Conservation (phyloP, 2,329 filamentous ascomycete genomes). For the Elsinoe perseae region DNA sequence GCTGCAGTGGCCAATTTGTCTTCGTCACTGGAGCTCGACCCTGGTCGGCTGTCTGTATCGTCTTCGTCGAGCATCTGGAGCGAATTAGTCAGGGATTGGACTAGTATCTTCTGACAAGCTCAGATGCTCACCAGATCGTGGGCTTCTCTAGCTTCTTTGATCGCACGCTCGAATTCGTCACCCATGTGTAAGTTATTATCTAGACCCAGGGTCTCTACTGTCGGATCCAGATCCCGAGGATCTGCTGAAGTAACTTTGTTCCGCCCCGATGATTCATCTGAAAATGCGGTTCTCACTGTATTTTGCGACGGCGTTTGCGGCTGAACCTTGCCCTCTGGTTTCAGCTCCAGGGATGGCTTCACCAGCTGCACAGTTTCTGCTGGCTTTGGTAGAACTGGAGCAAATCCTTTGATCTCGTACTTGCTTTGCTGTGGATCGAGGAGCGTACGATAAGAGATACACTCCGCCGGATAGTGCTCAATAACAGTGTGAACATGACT, state of each 20-base stretch:
- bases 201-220: too few species aligned
- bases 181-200: not conserved
- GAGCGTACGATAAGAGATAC: constrained; percentile 34
- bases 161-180: constrained; percentile 18
- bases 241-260: not conserved
- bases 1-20: not conserved
- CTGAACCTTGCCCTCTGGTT: constrained; percentile 38
- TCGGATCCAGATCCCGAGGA: constrained; percentile 9
- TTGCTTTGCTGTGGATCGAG: constrained; percentile 49
- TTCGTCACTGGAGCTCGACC: not conserved
- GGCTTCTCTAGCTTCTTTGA: constrained; percentile 24
- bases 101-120: not conserved
- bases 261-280: not conserved
- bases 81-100: constrained; percentile 17
- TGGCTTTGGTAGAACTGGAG: not conserved
- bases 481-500: constrained; percentile 46
- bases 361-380: not conserved
- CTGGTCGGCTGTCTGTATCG: not conserved
- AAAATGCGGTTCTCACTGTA: constrained; percentile 25
- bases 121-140: constrained; percentile 5
- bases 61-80: constrained; percentile 20
- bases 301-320: constrained; percentile 35
- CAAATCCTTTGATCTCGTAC: constrained; percentile 51
- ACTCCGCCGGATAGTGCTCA: constrained; percentile 39
- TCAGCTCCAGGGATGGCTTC: constrained; percentile 34